phyloP scores from a whole-genome alignment of 192 early-diverging fungal species.

The Coemansia sp. region DNA sequence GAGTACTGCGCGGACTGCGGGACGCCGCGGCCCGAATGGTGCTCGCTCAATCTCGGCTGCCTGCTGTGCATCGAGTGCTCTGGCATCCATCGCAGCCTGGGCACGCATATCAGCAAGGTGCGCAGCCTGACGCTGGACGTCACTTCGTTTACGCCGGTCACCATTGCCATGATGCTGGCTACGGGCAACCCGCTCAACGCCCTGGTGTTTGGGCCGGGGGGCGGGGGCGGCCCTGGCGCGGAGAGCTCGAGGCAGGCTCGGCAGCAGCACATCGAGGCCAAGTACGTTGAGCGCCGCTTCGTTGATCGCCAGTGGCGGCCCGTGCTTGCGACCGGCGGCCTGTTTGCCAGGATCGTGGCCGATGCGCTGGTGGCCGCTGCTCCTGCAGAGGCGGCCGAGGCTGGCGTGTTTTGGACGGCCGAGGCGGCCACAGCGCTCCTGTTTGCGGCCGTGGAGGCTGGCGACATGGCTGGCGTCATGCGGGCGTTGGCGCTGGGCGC shows the following conservation, averaged over 20 bases:
- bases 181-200: conserved; percentile 38
- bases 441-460: conserved; percentile 35
- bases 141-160: conserved; percentile 46
- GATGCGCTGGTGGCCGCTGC: neutral
- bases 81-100: conserved; percentile 88
- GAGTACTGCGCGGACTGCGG: conserved; percentile 60
- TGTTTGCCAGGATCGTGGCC: neutral
- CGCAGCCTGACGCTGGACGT: conserved; percentile 78
- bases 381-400: neutral
- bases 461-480: conserved; percentile 57
- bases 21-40: conserved; percentile 74
- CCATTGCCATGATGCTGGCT: conserved; percentile 34
- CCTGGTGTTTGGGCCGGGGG: conserved; percentile 12
- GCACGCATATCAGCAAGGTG: conserved; percentile 87
- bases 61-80: conserved; percentile 88
- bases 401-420: conserved; percentile 2
- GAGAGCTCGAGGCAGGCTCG: conserved; percentile 54
- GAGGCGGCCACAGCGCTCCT: conserved; percentile 23
- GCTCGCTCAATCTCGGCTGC: conserved; percentile 78
- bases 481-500: conserved; percentile 72
- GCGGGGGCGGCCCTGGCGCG: conserved; percentile 18
- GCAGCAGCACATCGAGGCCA: conserved; percentile 65
- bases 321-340: conserved; percentile 14
- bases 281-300: conserved; percentile 60
- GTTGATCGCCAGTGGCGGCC: conserved; percentile 37